These are phyloP conservation scores for Aspergillus fructus DNA, from an alignment of 2,329 filamentous ascomycete species.

Conservation along the genomic window DNA sequence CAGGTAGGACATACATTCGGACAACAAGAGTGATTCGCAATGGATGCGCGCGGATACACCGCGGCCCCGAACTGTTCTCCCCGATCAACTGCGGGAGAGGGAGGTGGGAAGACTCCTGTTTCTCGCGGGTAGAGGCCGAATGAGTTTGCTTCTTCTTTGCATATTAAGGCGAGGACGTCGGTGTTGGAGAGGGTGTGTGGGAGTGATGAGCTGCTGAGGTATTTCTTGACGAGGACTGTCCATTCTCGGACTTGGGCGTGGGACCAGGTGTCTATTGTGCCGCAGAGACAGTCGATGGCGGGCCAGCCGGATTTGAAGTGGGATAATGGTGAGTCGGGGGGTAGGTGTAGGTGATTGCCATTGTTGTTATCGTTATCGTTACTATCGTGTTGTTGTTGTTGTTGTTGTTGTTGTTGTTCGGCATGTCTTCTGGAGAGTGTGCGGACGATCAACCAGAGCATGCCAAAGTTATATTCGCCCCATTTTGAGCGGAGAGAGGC, in stretches of 20 bases:
- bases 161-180: constrained; percentile 16
- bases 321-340: neutral
- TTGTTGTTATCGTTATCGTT: neutral
- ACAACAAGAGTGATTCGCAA: constrained; percentile 23
- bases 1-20: constrained; percentile 22
- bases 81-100: constrained; percentile 5
- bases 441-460: constrained; percentile 36
- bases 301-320: constrained; percentile 23
- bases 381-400: neutral
- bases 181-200: constrained; percentile 12
- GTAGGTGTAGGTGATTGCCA: neutral
- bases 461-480: constrained; percentile 34
- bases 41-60: constrained; percentile 20
- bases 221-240: constrained; percentile 30
- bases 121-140: constrained; percentile 6
- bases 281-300: constrained; percentile 29
- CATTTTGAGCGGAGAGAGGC: constrained; percentile 26
- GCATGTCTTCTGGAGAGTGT: constrained; percentile 25
- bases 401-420: neutral
- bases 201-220: constrained; percentile 17
- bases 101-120: neutral
- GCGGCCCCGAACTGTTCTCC: constrained; percentile 22
- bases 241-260: constrained; percentile 28
- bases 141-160: constrained; percentile 23
- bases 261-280: constrained; percentile 30